A percentile compares a stretch with the other conserved stretches of the same genome.
phyloP scores from a whole-genome alignment of 2,329 filamentous ascomycete genomes.

The Penicillium expansum region DNA sequence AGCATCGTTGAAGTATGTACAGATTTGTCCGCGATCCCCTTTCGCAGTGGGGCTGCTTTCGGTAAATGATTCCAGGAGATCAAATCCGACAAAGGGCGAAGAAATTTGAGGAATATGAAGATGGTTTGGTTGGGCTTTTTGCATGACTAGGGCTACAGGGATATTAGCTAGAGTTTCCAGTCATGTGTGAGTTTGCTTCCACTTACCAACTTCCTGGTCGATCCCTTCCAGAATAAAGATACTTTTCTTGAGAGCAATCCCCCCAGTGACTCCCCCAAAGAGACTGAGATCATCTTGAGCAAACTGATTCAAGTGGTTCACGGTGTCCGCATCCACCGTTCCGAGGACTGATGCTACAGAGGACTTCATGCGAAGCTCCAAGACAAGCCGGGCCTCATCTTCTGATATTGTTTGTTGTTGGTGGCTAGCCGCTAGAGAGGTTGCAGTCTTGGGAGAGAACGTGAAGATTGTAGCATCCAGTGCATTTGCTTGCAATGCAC shows the following conservation, averaged over 20 bases:
- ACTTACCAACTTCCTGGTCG: constrained; percentile 59
- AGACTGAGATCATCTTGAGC: constrained; percentile 54
- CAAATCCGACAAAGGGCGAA: constrained; percentile 11
- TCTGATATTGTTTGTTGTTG: constrained; percentile 21
- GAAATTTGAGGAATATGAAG: constrained; percentile 20
- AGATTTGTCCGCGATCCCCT: constrained; percentile 9
- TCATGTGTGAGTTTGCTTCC: constrained; percentile 31
- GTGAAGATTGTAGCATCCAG: constrained; percentile 36
- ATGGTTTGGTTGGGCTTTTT: constrained; percentile 11
- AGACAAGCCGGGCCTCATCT: constrained; percentile 37
- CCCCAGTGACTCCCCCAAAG: constrained; percentile 42
- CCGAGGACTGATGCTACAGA: constrained; percentile 46
- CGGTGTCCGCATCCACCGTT: constrained; percentile 47
- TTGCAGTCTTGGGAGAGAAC: constrained; percentile 21
- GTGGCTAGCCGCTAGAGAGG: not conserved
- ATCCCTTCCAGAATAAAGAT: constrained; percentile 54
- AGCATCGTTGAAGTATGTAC: constrained; percentile 13
- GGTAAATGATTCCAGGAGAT: constrained; percentile 8
- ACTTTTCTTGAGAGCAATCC: constrained; percentile 26
- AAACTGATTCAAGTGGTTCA: constrained; percentile 60
- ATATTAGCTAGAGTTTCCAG: constrained; percentile 2
- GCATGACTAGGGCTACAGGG: constrained; percentile 16
- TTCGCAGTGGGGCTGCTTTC: not conserved
- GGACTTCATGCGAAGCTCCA: constrained; percentile 50
- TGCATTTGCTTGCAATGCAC: constrained; percentile 28